Evolutionary conservation across 176 grass and related monocot genomes (phyloP).

Genomic region (Phyllostachys edulis): DNA sequence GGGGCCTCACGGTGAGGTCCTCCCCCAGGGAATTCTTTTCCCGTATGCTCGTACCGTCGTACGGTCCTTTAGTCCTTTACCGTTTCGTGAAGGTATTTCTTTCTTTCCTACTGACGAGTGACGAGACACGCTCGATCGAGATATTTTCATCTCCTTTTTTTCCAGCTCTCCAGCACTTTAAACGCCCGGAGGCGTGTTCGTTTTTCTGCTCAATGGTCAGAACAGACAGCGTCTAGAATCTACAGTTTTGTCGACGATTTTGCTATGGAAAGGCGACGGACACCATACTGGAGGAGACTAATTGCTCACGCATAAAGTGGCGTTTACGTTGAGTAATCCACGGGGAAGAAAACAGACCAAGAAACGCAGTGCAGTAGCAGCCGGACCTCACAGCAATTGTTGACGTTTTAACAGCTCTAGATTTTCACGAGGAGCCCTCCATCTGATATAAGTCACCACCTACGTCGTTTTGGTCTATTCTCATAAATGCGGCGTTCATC

Average conservation of each 20-base stretch:
- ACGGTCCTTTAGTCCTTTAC: not conserved
- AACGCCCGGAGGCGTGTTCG: not conserved
- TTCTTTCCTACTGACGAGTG: not conserved
- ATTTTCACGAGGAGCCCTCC: not conserved
- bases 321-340: conserved; percentile 7
- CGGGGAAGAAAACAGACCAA: not conserved
- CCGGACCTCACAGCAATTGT: not conserved
- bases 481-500: conserved; percentile 13
- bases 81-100: not conserved
- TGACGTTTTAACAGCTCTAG: conserved; percentile 6
- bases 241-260: not conserved
- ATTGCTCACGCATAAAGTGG: not conserved
- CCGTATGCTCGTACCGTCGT: no score
- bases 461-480: not conserved
- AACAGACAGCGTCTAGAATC: not conserved
- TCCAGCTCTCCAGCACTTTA: not conserved
- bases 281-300: not conserved
- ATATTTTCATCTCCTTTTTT: not conserved
- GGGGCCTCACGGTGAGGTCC: no score
- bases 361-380: not conserved
- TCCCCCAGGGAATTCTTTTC: no score
- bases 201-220: not conserved
- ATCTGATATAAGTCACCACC: not conserved
- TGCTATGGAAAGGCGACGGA: not conserved
- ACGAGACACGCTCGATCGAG: not conserved